These are phyloP conservation scores for Aspergillus sergii DNA, from an alignment of 2,329 filamentous ascomycete species.

Conservation along the genomic window DNA sequence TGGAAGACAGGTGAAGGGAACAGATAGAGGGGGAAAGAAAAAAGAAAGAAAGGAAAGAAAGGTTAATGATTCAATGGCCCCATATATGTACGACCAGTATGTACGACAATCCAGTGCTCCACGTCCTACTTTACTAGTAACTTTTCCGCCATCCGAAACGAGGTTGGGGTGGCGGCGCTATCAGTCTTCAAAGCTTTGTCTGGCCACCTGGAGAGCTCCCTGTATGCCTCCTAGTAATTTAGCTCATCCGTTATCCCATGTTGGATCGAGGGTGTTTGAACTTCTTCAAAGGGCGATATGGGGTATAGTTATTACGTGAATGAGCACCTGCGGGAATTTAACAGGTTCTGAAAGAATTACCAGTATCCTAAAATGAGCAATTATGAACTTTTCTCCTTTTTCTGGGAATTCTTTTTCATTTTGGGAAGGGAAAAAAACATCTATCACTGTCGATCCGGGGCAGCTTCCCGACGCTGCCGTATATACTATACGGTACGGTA, in stretches of 20 bases:
- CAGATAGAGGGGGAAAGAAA: not conserved
- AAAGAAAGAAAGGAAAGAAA: not conserved
- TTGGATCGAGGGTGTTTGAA: not conserved
- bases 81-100: slow-evolving; percentile 21
- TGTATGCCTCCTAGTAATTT: slow-evolving; percentile 7
- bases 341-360: not conserved
- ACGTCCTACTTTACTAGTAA: not conserved
- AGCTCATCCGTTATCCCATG: not conserved
- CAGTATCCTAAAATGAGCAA: not conserved
- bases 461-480: slow-evolving; percentile 13
- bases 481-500: not conserved
- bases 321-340: not conserved
- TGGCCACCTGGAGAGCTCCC: slow-evolving; percentile 11
- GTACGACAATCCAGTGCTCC: slow-evolving; percentile 17
- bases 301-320: not conserved
- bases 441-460: slow-evolving; percentile 22
- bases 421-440: not conserved
- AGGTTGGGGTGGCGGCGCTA: slow-evolving; percentile 26
- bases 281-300: not conserved
- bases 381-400: not conserved
- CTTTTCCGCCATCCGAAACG: slow-evolving; percentile 12
- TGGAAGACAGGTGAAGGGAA: not conserved
- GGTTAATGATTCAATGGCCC: slow-evolving; percentile 11
- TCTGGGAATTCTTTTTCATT: not conserved
- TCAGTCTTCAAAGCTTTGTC: slow-evolving; percentile 21